phyloP scores from a whole-genome alignment of 495 filamentous ascomycete species.

The Hyphodiscus hymeniophilus region DNA sequence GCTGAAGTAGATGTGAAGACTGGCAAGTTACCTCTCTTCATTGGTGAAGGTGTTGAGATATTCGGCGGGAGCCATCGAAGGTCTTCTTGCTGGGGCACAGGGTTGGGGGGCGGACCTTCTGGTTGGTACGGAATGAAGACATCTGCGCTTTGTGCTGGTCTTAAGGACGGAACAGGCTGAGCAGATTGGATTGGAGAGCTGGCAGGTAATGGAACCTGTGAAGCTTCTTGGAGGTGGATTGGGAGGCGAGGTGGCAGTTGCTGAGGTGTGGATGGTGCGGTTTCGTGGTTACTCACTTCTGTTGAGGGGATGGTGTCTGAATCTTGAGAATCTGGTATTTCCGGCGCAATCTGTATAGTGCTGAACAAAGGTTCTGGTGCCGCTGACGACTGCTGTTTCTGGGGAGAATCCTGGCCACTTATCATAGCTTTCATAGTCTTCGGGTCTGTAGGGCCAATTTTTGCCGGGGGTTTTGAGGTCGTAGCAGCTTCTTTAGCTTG shows the following conservation, averaged over 20 bases:
- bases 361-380: too few relatives aligned
- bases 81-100: constrained; percentile 9
- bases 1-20: constrained; percentile 41
- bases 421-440: constrained; percentile 10
- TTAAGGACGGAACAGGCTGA: neutral
- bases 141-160: constrained; percentile 18
- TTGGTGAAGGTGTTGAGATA: constrained; percentile 25
- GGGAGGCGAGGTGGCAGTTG: constrained; percentile 2
- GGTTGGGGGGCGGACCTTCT: constrained; percentile 14
- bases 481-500: constrained; percentile 19
- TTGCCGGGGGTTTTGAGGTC: constrained; percentile 11
- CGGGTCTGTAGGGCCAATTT: constrained; percentile 26
- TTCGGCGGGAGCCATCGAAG: constrained; percentile 17
- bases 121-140: constrained; percentile 26
- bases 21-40: constrained; percentile 36
- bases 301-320: too few relatives aligned
- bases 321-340: too few relatives aligned
- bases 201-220: constrained; percentile 17
- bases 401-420: constrained; percentile 15
- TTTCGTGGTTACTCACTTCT: too few relatives aligned
- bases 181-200: constrained; percentile 12
- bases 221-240: constrained; percentile 6
- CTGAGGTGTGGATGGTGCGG: constrained; percentile 7
- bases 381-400: too few relatives aligned
- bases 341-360: too few relatives aligned